Evolutionary conservation across 2,329 filamentous ascomycete species (phyloP).

Genomic region (Phyllosticta citribraziliensis): DNA sequence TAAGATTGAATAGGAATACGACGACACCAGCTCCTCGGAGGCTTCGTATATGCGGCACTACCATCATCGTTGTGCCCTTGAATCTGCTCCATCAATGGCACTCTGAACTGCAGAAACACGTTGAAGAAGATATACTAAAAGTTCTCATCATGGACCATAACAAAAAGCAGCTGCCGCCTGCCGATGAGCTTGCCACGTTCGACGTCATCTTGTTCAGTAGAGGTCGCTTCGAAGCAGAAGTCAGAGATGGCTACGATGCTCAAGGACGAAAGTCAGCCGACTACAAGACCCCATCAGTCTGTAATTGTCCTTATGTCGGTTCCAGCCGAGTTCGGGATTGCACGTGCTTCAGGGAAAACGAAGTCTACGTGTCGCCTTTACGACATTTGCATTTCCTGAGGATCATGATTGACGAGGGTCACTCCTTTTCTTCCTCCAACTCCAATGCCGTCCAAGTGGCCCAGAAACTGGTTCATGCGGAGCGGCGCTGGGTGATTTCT

Average conservation of each 20-base stretch:
- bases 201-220: constrained; percentile 75
- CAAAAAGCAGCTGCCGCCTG: constrained; percentile 45
- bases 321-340: constrained; percentile 35
- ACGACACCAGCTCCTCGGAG: constrained; percentile 32
- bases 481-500: constrained; percentile 79
- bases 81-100: constrained; percentile 82
- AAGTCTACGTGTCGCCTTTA: constrained; percentile 50
- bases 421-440: constrained; percentile 62
- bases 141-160: constrained; percentile 52
- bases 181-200: constrained; percentile 50
- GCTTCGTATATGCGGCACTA: constrained; percentile 58
- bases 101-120: constrained; percentile 70
- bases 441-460: constrained; percentile 50
- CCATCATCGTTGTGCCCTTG: constrained; percentile 68
- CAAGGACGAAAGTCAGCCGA: constrained; percentile 28
- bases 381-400: constrained; percentile 71
- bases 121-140: constrained; percentile 47
- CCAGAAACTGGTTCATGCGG: constrained; percentile 44
- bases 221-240: constrained; percentile 61
- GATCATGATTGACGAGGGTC: constrained; percentile 86
- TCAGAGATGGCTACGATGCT: constrained; percentile 39
- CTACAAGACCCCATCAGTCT: constrained; percentile 12
- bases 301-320: constrained; percentile 35
- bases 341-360: constrained; percentile 31
- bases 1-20: constrained; percentile 34